Evolutionary conservation across 2,329 filamentous ascomycete genomes (phyloP).

Genomic region (Colletotrichum sp.): DNA sequence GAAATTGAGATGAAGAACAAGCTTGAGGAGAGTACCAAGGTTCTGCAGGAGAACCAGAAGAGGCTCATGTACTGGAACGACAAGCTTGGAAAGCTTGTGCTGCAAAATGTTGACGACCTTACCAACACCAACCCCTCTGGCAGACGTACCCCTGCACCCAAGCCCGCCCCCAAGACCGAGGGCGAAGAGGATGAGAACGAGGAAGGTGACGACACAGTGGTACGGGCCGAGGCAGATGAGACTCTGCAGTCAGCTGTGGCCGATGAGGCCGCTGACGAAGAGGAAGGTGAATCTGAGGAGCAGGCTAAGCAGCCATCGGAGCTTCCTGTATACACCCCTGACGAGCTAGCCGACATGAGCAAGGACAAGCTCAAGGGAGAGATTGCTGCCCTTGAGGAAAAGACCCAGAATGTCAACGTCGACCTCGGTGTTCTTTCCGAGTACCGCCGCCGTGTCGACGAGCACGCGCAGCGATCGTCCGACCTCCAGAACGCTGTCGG

Average conservation of each 20-base stretch:
- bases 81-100: conserved; percentile 80
- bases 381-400: conserved; percentile 67
- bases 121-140: conserved; percentile 39
- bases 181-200: conserved; percentile 24
- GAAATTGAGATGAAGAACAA: conserved; percentile 99
- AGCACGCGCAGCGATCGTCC: conserved; percentile 80
- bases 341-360: conserved; percentile 71
- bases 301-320: conserved; percentile 51
- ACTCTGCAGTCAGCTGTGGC: conserved; percentile 25
- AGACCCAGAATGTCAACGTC: conserved; percentile 84
- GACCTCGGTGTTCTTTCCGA: conserved; percentile 89
- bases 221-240: conserved; percentile 6
- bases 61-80: conserved; percentile 86
- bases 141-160: conserved; percentile 6
- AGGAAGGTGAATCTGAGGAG: conserved; percentile 24
- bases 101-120: conserved; percentile 82
- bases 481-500: conserved; percentile 82
- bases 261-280: conserved; percentile 23
- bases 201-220: conserved; percentile 26
- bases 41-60: conserved; percentile 84
- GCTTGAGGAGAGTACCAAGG: conserved; percentile 94
- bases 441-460: conserved; percentile 85
- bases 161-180: conserved; percentile 18
- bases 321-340: conserved; percentile 78
- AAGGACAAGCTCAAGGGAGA: conserved; percentile 66